Percentiles rank a stretch among this genome's conserved stretches.
These are phyloP conservation scores for Ogataea nonfermentans DNA, from an alignment of 805 yeast species.

Conservation along the genomic window DNA sequence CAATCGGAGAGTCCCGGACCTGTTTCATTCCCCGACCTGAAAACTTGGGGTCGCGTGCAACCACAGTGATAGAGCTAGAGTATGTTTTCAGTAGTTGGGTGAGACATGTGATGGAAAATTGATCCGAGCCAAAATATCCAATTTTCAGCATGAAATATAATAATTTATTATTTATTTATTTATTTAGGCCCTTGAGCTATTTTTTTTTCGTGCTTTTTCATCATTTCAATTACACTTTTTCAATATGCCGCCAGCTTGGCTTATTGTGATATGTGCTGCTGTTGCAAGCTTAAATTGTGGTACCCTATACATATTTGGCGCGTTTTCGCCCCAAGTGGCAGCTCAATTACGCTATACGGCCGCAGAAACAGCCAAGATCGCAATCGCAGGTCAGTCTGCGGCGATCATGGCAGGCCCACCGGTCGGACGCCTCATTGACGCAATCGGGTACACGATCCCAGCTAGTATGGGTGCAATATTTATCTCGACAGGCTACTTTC, in stretches of 20 bases:
- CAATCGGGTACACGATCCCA: constrained; percentile 54
- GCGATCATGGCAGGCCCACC: constrained; percentile 63
- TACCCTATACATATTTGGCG: constrained; percentile 71
- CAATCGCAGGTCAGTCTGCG: constrained; percentile 67
- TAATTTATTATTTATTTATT: no score
- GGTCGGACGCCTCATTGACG: constrained; percentile 65
- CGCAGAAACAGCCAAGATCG: constrained; percentile 60
- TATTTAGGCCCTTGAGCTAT: no score
- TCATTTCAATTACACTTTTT: not conserved
- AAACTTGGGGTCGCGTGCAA: constrained; percentile 61
- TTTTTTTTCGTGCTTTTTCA: constrained; percentile 1
- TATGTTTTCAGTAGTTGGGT: constrained; percentile 30
- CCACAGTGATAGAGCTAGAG: constrained; percentile 47
- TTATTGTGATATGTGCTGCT: constrained; percentile 22
- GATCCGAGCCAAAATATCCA: constrained; percentile 79
- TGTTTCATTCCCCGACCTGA: constrained; percentile 56
- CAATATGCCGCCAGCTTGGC: constrained; percentile 7
- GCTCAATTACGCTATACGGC: constrained; percentile 54
- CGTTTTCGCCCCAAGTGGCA: constrained; percentile 77
- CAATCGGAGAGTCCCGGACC: constrained; percentile 54
- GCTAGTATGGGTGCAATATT: constrained; percentile 48
- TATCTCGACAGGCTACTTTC: constrained; percentile 54
- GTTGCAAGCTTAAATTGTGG: constrained; percentile 53
- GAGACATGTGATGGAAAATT: constrained; percentile 60
- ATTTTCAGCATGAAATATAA: constrained; percentile 29